Percentiles rank a stretch among this genome's conserved stretches.
These are phyloP conservation scores for Stentor roeselii DNA, from an alignment of 73 alveolate genomes.

Conservation along the genomic window DNA sequence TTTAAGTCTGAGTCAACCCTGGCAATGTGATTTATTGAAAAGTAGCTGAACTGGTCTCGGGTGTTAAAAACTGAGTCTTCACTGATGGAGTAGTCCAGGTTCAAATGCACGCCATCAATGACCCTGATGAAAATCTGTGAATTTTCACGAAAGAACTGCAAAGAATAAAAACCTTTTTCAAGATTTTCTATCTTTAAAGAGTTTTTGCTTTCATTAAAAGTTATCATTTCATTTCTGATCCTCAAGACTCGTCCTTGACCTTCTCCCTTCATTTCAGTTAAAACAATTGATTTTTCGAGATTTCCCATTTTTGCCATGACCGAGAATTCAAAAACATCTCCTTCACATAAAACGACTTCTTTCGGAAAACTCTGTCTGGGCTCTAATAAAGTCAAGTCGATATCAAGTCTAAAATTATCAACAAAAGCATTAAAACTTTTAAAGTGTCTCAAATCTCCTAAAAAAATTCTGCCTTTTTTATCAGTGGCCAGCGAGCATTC, in stretches of 20 bases:
- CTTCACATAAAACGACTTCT: background rate
- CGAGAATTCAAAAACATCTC: background rate
- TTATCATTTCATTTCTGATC: background rate
- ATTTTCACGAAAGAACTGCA: too few species aligned
- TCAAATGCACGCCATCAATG: too few species aligned
- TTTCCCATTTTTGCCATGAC: background rate
- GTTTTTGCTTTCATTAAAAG: background rate
- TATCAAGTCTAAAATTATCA: background rate
- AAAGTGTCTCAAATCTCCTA: background rate
- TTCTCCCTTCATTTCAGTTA: background rate
- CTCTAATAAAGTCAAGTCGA: background rate
- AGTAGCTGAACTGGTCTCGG: too few species aligned
- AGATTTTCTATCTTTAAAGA: background rate
- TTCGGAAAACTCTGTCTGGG: background rate
- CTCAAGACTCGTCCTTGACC: background rate
- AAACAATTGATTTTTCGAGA: background rate
- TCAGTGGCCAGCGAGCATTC: background rate
- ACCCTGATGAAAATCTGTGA: background rate
- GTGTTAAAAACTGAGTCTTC: too few species aligned
- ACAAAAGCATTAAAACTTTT: background rate
- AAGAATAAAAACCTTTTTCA: background rate
- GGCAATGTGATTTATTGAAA: too few species aligned
- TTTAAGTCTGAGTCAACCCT: background rate
- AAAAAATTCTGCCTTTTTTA: background rate
- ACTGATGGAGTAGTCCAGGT: too few species aligned